These are phyloP conservation scores for Phragmites australis DNA, from an alignment of 176 grass and related monocot genomes.

Conservation along the genomic window DNA sequence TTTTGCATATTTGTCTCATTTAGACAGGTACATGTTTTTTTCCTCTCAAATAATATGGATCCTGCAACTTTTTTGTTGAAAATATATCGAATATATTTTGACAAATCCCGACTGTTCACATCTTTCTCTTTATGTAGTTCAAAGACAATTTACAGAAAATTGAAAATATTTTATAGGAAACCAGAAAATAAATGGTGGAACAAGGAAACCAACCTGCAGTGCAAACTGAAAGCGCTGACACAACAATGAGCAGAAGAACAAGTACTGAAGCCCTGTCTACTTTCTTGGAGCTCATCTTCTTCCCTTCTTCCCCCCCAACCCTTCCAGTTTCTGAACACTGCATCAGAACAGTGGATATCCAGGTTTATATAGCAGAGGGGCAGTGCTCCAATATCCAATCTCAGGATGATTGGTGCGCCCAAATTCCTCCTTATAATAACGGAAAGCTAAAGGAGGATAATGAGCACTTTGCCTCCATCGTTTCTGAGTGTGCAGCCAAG, in stretches of 20 bases:
- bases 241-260: slow-evolving; percentile 43
- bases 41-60: not conserved
- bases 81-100: no score
- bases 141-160: no score
- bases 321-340: slow-evolving; percentile 17
- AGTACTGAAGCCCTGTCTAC: slow-evolving; percentile 26
- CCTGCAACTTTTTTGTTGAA: not conserved
- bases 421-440: slow-evolving; percentile 44
- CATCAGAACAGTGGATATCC: slow-evolving; percentile 35
- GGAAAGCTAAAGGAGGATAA: slow-evolving; percentile 46
- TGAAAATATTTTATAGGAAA: no score
- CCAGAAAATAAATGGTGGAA: no score
- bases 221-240: slow-evolving; percentile 41
- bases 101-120: no score
- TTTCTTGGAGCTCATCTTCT: slow-evolving; percentile 30
- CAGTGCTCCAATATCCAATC: not conserved
- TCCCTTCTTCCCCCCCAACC: slow-evolving; percentile 7
- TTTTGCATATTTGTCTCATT: not conserved
- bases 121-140: no score
- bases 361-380: slow-evolving; percentile 38
- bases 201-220: slow-evolving; percentile 41
- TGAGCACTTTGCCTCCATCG: slow-evolving; percentile 38
- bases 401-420: not conserved
- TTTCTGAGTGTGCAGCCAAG: slow-evolving; percentile 49
- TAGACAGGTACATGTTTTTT: not conserved